Evolutionary conservation across 2,329 filamentous ascomycete species (phyloP), one percentile per base, ranked within the genome.

Genomic region (Alternaria atra): DNA sequence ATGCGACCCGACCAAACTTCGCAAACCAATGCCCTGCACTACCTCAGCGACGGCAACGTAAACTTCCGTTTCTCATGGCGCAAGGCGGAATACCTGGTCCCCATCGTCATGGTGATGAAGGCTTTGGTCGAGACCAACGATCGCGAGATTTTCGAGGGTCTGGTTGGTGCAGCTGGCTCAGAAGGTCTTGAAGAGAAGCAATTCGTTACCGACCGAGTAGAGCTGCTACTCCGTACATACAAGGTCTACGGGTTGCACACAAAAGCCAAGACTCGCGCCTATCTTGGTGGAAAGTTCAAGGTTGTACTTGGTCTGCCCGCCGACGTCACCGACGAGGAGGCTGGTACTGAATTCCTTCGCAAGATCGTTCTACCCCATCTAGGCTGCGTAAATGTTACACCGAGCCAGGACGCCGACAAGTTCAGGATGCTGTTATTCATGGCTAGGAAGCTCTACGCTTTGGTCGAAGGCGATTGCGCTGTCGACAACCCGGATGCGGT

Each of bases 61-160:
- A 98, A 93, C 0, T 97, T 99, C 81, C 87, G 95, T 58, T 99
- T 99, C 80, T 97, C 94, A 6, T 99, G 94, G 94, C 87, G 94
- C 69, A 99, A 99, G 81, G 93, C 93, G 70, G 95, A 99, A 80
- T 99, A 93, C 74, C 87, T 99, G n/a, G 87, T 99, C 2, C 95
- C 95, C 1, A 91, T 93, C 63, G 90, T 97, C 86, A 98, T 99
- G 94, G 89, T 99, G 34, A 82, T 99, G 66, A 99, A 98, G 82
- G 94, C 95, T 1, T 83, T 99, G 51, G 87, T 95, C 2, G 94
- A 99, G 79, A 99, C 95, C 15, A 99, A 97, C 76, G 95, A 99
- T 75, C 89, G 93, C 58, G 94, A 97, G 76, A 95, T 99, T 44
- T 98, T 96, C 61, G 94, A 98, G 79, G 91, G 91, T n/a, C 82